phyloP scores from a whole-genome alignment of 164 flowering plant species.

The Stephania japonica region DNA sequence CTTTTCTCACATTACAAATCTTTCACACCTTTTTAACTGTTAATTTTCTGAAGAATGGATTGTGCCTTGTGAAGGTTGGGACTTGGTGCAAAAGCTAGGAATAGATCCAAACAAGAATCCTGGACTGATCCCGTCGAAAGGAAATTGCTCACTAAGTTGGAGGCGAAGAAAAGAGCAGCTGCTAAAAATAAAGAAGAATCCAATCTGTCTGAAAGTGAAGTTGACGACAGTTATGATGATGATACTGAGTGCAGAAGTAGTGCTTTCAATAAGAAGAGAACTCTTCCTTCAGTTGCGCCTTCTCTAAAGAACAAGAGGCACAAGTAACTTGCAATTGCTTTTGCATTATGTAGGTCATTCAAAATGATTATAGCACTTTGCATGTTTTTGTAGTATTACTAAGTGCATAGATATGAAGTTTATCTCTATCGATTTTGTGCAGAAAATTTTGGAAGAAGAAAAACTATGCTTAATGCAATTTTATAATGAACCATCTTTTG shows the following conservation, averaged over 20 bases:
- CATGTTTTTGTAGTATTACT: not conserved
- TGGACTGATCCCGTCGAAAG: constrained; percentile 48
- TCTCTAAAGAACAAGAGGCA: constrained; percentile 29
- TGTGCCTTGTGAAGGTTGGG: constrained; percentile 39
- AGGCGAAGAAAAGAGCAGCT: constrained; percentile 37
- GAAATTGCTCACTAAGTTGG: constrained; percentile 42
- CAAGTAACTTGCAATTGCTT: constrained; percentile 12
- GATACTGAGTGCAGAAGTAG: constrained; percentile 51
- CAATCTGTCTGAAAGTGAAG: constrained; percentile 19
- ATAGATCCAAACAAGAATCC: constrained; percentile 22
- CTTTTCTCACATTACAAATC: not conserved
- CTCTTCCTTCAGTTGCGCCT: constrained; percentile 11
- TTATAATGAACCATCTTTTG: not conserved
- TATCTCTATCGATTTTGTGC: not conserved
- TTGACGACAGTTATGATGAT: constrained; percentile 34
- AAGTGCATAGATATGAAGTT: not conserved
- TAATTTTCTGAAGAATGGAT: too few species aligned
- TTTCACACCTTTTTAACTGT: not conserved
- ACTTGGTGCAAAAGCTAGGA: constrained; percentile 41
- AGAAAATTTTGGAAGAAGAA: not conserved
- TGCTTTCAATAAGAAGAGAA: constrained; percentile 50
- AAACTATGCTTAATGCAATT: not conserved
- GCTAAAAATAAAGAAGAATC: constrained; percentile 30
- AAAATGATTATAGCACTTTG: not conserved
- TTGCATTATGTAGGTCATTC: not conserved